Conservation (phyloP, 73 alveolate genomes). For the Tetrahymena borealis region DNA sequence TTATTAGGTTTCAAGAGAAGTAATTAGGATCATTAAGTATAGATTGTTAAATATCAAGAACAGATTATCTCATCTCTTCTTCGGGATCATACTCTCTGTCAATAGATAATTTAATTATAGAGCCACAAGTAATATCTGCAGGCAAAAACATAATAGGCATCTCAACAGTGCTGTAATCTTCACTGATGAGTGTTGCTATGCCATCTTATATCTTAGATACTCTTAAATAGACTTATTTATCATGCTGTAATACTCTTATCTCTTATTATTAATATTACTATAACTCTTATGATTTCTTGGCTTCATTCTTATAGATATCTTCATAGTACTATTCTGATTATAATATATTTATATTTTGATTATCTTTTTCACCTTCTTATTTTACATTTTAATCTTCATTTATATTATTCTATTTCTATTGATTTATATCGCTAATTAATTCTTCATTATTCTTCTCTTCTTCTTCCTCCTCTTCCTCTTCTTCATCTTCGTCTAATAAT, state of each 20-base stretch:
- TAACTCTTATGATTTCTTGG: not conserved
- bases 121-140: not conserved
- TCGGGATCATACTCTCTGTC: not conserved
- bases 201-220: not conserved
- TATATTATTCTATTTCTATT: no score
- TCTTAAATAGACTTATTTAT: not conserved
- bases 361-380: not conserved
- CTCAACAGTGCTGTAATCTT: not conserved
- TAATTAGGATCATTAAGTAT: not conserved
- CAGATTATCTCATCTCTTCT: not conserved
- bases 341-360: not conserved
- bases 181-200: not conserved
- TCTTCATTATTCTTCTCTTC: not conserved
- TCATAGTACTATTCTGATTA: not conserved
- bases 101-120: not conserved
- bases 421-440: no score
- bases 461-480: not conserved
- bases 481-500: not conserved
- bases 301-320: not conserved
- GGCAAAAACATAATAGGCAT: not conserved
- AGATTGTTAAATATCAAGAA: not conserved
- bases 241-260: not conserved
- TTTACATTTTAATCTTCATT: not conserved
- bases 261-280: not conserved
- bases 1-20: not conserved